Base-by-base conservation (phyloP, 2,329 filamentous ascomycete genomes). In the Chalaropsis ovoidea region DNA sequence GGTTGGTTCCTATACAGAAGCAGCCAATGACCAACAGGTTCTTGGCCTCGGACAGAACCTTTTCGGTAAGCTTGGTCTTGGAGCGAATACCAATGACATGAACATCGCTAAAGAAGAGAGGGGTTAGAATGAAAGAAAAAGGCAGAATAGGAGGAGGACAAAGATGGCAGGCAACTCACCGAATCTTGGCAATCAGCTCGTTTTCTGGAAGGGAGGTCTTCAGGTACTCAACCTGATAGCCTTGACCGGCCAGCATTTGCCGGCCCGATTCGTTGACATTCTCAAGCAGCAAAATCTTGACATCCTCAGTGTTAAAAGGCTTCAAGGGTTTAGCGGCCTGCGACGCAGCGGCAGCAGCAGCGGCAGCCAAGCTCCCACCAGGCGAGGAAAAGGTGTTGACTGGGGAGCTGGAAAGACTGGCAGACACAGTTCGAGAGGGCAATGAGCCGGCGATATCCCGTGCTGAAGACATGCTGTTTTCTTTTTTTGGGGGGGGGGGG, bases 1-100 rank as follows among this genome's bases (percentile, higher is more conserved):
- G 91, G 78, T 95, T 97, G 66, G 94, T 99, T 70, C 94, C 94
- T 72, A 99, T 99, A 76, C 94, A 99, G 82, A 99, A 99, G 79
- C 94, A 99, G 68, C 94, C 94, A 71, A 97, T 85, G 68, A 96
- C 94, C 67, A 97, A 88, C 64, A 99, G 82, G 75, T 96, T 95
- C 79, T 92, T 95, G 65, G 94, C 94, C 75, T 95, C 87, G 66
- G 84, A 82, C 68, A 99, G 82, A 35, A 99, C 89, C 72, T 86
- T 87, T 69, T 88, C 86, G 8, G 86, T 93, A 74, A 99, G 83
- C 79, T 94, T 96, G 42, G 94, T 99, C 81, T 99, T 99, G 67
- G 93, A 97, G 70, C 94, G 89, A 72, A 99, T 97, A 70, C 94
- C 94, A 74, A 99, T 94, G 72, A 97, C 94, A 74, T 99, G 94